Evolutionary conservation across 176 grass and related monocot genomes (phyloP).

Genomic region (maize (Zea mays)): DNA sequence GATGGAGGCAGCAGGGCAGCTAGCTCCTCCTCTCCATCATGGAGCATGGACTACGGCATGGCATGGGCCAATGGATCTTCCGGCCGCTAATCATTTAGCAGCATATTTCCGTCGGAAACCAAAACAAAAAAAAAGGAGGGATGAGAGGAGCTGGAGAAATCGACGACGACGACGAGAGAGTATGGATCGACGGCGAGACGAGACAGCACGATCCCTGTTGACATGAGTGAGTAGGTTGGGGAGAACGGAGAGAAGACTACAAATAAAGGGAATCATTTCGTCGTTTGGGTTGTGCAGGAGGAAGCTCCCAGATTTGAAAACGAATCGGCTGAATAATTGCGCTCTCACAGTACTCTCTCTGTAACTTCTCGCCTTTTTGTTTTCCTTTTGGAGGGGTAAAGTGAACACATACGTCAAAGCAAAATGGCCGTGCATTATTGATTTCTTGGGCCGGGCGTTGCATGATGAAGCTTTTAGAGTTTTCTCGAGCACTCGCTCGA

Average conservation of each 20-base stretch:
- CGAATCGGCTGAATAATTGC: neutral
- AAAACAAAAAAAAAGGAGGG: too few species aligned
- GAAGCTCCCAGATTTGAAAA: neutral
- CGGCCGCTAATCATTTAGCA: conserved; percentile 12
- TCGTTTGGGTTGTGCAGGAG: conserved; percentile 9
- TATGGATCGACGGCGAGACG: neutral
- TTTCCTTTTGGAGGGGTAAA: too few species aligned
- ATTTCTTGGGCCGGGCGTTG: neutral
- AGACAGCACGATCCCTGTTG: conserved; percentile 37
- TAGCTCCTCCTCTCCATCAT: conserved; percentile 34
- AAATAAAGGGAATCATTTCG: conserved; percentile 37
- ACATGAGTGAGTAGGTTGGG: neutral
- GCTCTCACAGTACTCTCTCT: neutral
- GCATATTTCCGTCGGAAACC: conserved; percentile 17
- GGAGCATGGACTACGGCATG: neutral
- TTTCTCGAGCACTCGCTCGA: conserved; percentile 22
- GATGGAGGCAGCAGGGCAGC: conserved; percentile 11
- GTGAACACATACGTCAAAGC: too few species aligned
- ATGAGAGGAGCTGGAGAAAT: neutral
- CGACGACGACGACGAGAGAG: neutral
- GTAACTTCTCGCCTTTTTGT: neutral
- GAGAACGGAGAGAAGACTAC: neutral
- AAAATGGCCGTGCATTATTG: too few species aligned
- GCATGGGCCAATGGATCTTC: conserved; percentile 38
- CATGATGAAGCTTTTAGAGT: conserved; percentile 43